Percentiles rank a stretch among this genome's conserved stretches.
These are phyloP conservation scores for Triangularia verruculosa DNA, from an alignment of 2,329 filamentous ascomycete species.

Conservation along the genomic window DNA sequence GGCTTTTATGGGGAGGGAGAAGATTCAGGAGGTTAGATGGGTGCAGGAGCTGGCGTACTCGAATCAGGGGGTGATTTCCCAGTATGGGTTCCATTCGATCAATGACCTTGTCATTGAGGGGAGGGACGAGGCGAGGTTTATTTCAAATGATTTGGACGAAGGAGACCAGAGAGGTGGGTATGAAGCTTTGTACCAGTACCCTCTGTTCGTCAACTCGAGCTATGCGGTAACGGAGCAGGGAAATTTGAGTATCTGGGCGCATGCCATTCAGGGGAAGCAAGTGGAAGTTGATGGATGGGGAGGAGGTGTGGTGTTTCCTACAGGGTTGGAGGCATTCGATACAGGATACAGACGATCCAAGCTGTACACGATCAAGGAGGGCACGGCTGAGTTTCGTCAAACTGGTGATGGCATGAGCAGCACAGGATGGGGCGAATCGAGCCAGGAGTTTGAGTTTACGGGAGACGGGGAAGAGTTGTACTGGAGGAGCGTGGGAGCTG, in stretches of 20 bases:
- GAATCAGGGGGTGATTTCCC: constrained; percentile 47
- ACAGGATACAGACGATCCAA: constrained; percentile 35
- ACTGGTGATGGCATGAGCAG: constrained; percentile 44
- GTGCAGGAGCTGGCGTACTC: constrained; percentile 49
- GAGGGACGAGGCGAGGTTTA: constrained; percentile 26
- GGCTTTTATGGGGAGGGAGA: constrained; percentile 18
- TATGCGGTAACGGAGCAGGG: constrained; percentile 42
- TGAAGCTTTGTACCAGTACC: constrained; percentile 52
- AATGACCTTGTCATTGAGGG: constrained; percentile 35
- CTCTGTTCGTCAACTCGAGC: constrained; percentile 55
- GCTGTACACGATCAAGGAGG: constrained; percentile 54
- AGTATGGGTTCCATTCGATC: constrained; percentile 42
- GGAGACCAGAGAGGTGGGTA: constrained; percentile 29
- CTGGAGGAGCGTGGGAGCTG: constrained; percentile 51
- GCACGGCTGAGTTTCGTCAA: constrained; percentile 54
- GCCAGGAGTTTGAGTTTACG: constrained; percentile 56
- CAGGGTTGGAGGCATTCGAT: constrained; percentile 57
- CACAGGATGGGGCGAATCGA: constrained; percentile 53
- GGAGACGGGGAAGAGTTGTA: constrained; percentile 51
- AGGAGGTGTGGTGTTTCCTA: constrained; percentile 47
- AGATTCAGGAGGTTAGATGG: constrained; percentile 46
- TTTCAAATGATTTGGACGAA: neutral
- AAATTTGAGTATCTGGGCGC: constrained; percentile 45
- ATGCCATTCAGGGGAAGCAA: constrained; percentile 41
- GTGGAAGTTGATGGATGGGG: constrained; percentile 38